Evolutionary conservation across 1,284 basidiomycete species (phyloP), one percentile per base, ranked within the genome.

Genomic region (Pascua sp.): DNA sequence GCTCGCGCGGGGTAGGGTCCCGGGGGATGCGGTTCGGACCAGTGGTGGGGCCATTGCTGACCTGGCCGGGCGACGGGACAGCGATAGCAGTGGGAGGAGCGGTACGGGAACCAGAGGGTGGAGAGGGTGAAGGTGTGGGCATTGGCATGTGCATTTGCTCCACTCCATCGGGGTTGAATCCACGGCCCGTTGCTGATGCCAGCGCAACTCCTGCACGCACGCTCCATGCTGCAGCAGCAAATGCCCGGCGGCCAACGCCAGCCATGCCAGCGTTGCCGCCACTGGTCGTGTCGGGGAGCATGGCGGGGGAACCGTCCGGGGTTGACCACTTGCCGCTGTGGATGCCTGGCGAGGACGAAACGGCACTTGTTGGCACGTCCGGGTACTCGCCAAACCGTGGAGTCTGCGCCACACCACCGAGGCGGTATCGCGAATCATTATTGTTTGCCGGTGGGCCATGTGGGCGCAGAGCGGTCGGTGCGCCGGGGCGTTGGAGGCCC

Each of bases 231-330:
- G 84, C 89, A 9, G 90, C 88, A 2, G 86, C 87, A 62, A 93
- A 92, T 0, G 88, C 90, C 60, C 90, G 80, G 59, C 90, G 79
- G 5, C 90, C 90, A 2, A 93, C 90, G 15, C 90, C 90, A 0
- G 90, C 90, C 90, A 92, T 92, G 0, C 90, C 90, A 8, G 89
- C 89, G 60, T 82, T 85, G 2, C 89, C 90, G 5, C 89, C 90
- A 10, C 71, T 82, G 66, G 86, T 85, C 13, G 89, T 90, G 67
- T 90, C 84, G 7, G 84, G 81, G 43, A 68, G 24, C 3, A 7
- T 32, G 24, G 24, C 24, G 4, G 24, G 24, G 24, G 24, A 32
- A 4, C 4, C 24, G 24, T 32, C 24, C 4, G 24, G 43, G 81
- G 69, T 1, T 59, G 64, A 53, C 60, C 59, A 62, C 5, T 50